These are phyloP conservation scores for Lasiosphaeria hispida DNA, from an alignment of 495 filamentous ascomycete species.

Conservation along the genomic window DNA sequence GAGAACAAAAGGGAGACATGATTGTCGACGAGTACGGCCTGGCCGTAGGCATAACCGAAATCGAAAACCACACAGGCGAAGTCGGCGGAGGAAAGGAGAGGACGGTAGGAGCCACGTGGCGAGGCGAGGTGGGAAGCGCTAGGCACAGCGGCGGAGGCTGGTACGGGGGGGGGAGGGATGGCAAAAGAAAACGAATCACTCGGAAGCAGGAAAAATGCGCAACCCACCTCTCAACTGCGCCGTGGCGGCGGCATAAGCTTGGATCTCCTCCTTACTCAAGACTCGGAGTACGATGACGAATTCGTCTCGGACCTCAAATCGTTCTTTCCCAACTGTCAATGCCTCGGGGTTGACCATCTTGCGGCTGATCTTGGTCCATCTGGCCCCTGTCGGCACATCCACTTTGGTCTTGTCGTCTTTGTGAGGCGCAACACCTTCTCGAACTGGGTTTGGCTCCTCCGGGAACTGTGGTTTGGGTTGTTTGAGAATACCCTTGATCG, in stretches of 20 bases:
- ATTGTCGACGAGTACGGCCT: background rate
- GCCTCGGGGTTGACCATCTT: conserved; percentile 81
- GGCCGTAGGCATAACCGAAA: background rate
- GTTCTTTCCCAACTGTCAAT: conserved; percentile 70
- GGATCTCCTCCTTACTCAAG: conserved; percentile 76
- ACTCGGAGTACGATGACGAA: conserved; percentile 84
- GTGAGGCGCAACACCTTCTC: conserved; percentile 84
- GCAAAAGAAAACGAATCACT: conserved; percentile 13
- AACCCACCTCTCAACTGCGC: conserved; percentile 70
- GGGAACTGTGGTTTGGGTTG: conserved; percentile 72
- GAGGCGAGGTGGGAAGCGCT: background rate
- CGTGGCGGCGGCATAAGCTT: conserved; percentile 72
- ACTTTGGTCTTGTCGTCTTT: conserved; percentile 74
- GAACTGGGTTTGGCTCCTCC: conserved; percentile 70
- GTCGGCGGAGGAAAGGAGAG: background rate
- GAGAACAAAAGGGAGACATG: background rate
- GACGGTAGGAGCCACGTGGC: background rate
- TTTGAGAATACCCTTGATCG: conserved; percentile 57
- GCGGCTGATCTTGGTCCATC: conserved; percentile 88
- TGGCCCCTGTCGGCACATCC: conserved; percentile 71
- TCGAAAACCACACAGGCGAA: conserved; percentile 6
- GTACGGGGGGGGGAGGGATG: background rate
- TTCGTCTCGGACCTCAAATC: conserved; percentile 76
- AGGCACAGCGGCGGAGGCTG: background rate
- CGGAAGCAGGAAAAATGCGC: conserved; percentile 4